Conservation (phyloP, 208 protist species). For the Leptomonas pyrrhocoris region DNA sequence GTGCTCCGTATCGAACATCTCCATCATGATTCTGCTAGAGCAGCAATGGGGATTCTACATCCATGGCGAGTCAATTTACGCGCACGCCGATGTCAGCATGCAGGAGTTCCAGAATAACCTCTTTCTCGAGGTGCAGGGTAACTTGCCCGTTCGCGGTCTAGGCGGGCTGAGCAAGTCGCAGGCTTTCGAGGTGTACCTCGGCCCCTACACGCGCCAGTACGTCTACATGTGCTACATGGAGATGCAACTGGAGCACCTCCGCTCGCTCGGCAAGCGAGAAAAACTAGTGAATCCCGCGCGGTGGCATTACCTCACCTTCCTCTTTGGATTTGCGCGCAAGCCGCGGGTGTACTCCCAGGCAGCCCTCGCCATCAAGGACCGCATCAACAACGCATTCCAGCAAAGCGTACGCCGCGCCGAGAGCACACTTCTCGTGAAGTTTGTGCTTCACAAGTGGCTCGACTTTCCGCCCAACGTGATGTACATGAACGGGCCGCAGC, state of each 20-base stretch:
- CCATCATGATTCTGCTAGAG: conserved; percentile 86
- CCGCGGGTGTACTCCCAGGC: conserved; percentile 54
- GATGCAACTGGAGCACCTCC: conserved; percentile 59
- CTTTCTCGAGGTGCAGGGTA: conserved; percentile 76
- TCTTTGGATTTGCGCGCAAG: conserved; percentile 51
- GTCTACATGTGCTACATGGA: conserved; percentile 77
- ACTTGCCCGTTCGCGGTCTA: conserved; percentile 80
- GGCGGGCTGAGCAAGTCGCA: conserved; percentile 81
- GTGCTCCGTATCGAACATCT: conserved; percentile 92
- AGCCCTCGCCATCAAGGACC: conserved; percentile 71
- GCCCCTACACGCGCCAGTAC: conserved; percentile 77
- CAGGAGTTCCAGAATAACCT: conserved; percentile 89
- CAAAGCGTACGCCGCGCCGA: conserved; percentile 69
- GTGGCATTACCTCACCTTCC: conserved; percentile 72
- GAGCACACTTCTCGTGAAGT: conserved; percentile 69
- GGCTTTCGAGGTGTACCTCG: conserved; percentile 84
- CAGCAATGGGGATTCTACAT: conserved; percentile 90
- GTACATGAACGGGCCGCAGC: conserved; percentile 84
- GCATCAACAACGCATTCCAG: conserved; percentile 78
- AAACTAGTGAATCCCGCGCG: conserved; percentile 30
- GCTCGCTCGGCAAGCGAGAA: conserved; percentile 36
- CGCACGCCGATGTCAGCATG: conserved; percentile 88
- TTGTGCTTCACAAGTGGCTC: conserved; percentile 66
- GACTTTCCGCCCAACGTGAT: conserved; percentile 80
- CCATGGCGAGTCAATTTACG: conserved; percentile 90